Conservation (phyloP, 1,284 basidiomycete genomes). For the Malassezia equina region DNA sequence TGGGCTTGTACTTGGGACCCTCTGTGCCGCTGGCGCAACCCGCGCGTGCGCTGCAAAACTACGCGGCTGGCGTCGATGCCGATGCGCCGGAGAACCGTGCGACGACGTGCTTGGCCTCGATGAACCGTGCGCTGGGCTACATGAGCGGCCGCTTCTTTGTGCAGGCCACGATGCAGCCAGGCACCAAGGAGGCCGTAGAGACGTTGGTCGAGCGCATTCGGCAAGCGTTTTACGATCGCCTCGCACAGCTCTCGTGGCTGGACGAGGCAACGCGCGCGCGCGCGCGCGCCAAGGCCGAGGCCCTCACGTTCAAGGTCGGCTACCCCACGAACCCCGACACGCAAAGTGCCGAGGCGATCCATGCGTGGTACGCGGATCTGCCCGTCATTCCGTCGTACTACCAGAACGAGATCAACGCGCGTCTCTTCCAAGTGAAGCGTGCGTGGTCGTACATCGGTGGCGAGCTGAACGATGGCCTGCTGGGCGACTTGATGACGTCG, state of each 20-base stretch:
- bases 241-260: slow-evolving; percentile 78
- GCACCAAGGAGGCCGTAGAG: slow-evolving; percentile 69
- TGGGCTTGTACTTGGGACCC: slow-evolving; percentile 30
- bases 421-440: slow-evolving; percentile 50
- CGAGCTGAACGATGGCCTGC: slow-evolving; percentile 57
- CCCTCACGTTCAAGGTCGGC: slow-evolving; percentile 72
- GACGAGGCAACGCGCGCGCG: slow-evolving; percentile 69
- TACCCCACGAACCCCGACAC: slow-evolving; percentile 68
- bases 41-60: slow-evolving; percentile 59
- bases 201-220: slow-evolving; percentile 81
- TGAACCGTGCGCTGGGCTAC: slow-evolving; percentile 52
- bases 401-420: slow-evolving; percentile 64
- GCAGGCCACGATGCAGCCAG: slow-evolving; percentile 70
- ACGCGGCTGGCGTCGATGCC: slow-evolving; percentile 67
- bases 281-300: slow-evolving; percentile 76
- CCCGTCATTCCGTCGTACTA: slow-evolving; percentile 67
- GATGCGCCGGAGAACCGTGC: slow-evolving; percentile 72
- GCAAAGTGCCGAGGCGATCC: slow-evolving; percentile 51
- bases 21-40: slow-evolving; percentile 47
- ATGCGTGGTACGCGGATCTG: slow-evolving; percentile 62
- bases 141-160: slow-evolving; percentile 62
- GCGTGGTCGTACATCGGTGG: slow-evolving; percentile 68
- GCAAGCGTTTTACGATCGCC: slow-evolving; percentile 67
- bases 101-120: slow-evolving; percentile 54
- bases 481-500: slow-evolving; percentile 82